Percentiles rank a stretch among this genome's conserved stretches.
Evolutionary conservation across 2,329 filamentous ascomycete genomes (phyloP).

Genomic region (Rutstroemia sp.): DNA sequence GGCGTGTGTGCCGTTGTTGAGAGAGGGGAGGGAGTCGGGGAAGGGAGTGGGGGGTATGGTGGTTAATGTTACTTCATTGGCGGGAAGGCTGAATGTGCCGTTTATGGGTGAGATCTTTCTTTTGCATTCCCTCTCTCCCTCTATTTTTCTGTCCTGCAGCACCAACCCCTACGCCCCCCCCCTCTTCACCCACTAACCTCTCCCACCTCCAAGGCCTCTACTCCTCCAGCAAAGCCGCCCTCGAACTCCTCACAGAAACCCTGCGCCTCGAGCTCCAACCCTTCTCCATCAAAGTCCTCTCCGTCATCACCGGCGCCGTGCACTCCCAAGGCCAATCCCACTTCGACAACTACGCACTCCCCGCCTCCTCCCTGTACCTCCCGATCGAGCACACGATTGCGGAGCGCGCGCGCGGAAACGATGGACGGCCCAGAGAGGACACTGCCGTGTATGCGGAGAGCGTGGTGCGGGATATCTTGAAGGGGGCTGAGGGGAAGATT

Average conservation of each 20-base stretch:
- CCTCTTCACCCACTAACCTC: slow-evolving; percentile 5
- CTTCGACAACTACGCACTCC: neutral
- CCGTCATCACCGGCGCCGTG: slow-evolving; percentile 3
- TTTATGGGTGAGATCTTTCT: slow-evolving; percentile 21
- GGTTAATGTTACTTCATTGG: slow-evolving; percentile 18
- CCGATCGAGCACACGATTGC: neutral
- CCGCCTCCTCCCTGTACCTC: neutral
- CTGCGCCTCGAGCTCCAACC: slow-evolving; percentile 14
- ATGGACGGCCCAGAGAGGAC: neutral
- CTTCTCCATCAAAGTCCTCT: slow-evolving; percentile 10
- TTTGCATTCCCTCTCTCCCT: no score
- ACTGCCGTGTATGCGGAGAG: neutral
- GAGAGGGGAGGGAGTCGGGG: slow-evolving; percentile 7
- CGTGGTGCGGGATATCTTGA: neutral
- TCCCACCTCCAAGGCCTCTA: slow-evolving; percentile 15
- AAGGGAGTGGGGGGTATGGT: slow-evolving; percentile 18
- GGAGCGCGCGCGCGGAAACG: neutral
- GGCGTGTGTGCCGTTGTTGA: slow-evolving; percentile 23
- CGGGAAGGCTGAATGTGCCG: slow-evolving; percentile 21
- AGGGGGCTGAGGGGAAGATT: neutral
- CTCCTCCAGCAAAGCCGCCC: slow-evolving; percentile 12
- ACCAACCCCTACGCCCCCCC: neutral
- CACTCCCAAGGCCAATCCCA: neutral
- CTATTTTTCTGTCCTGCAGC: no score
- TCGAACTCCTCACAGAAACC: slow-evolving; percentile 20